Evolutionary conservation across 306 rosid species (phyloP).

Genomic region (Prosopis cineraria): DNA sequence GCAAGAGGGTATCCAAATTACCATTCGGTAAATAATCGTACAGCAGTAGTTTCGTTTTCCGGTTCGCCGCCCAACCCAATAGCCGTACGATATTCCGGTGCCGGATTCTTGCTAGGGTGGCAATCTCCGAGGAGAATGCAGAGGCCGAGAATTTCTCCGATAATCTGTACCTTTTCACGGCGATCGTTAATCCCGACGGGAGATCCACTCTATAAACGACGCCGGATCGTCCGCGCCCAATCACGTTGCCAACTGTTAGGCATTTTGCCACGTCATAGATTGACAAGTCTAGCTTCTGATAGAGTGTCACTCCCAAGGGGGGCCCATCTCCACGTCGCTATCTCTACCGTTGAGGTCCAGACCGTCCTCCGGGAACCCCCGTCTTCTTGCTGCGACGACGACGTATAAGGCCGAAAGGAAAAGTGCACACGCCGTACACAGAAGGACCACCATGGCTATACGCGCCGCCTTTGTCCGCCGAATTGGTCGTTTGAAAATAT

Average conservation of each 20-base stretch:
- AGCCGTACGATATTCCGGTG: conserved; percentile 89
- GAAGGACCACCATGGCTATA: conserved; percentile 72
- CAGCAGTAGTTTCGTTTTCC: conserved; percentile 69
- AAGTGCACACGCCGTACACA: conserved; percentile 70
- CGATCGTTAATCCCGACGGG: conserved; percentile 56
- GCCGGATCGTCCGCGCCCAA: conserved; percentile 90
- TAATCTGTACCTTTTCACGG: conserved; percentile 61
- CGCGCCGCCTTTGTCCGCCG: conserved; percentile 65
- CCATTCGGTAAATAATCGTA: conserved; percentile 76
- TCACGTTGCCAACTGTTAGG: conserved; percentile 54
- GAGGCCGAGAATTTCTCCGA: conserved; percentile 73
- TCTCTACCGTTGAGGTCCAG: conserved; percentile 49
- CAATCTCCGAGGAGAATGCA: conserved; percentile 82
- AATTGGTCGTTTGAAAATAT: neutral
- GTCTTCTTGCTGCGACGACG: conserved; percentile 49
- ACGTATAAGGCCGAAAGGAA: conserved; percentile 78
- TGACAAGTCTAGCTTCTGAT: conserved; percentile 88
- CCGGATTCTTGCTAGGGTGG: conserved; percentile 79
- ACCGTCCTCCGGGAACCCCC: conserved; percentile 46
- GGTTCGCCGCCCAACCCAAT: conserved; percentile 84
- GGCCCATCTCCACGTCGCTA: conserved; percentile 70
- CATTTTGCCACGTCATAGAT: conserved; percentile 69
- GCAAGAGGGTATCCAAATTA: conserved; percentile 59
- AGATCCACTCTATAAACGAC: conserved; percentile 64
- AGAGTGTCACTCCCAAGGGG: conserved; percentile 93